Conservation (phyloP, 176 grass and related monocot genomes). For the Elymus sibiricus region DNA sequence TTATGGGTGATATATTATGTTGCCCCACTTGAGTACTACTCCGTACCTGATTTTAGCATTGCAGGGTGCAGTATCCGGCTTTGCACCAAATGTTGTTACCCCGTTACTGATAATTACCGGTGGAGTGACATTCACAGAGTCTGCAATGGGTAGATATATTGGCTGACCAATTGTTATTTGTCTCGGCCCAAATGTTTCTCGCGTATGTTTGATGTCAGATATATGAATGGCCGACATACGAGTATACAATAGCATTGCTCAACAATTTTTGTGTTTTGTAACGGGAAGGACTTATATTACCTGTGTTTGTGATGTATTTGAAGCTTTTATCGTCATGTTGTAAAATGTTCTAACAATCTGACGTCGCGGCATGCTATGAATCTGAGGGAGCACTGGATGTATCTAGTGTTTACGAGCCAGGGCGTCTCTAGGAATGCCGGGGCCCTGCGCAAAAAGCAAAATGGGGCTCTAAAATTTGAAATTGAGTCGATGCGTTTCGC, state of each 20-base stretch:
- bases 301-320: neutral
- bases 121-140: neutral
- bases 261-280: neutral
- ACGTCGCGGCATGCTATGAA: no score
- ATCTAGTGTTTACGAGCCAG: no score
- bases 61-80: neutral
- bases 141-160: neutral
- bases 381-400: no score
- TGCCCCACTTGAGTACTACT: neutral
- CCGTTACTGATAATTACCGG: slow-evolving; percentile 1
- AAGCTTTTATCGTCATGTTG: neutral
- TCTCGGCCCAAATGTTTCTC: neutral
- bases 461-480: no score
- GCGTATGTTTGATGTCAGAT: neutral
- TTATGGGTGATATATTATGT: neutral
- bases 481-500: no score
- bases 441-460: no score
- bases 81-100: slow-evolving; percentile 9
- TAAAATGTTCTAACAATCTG: neutral
- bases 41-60: neutral
- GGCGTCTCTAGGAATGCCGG: no score
- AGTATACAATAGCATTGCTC: neutral
- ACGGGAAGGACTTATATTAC: neutral
- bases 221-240: neutral
- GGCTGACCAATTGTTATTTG: neutral